Evolutionary conservation across 768 basidiomycete species (phyloP).

Genomic region (Panus rudis): DNA sequence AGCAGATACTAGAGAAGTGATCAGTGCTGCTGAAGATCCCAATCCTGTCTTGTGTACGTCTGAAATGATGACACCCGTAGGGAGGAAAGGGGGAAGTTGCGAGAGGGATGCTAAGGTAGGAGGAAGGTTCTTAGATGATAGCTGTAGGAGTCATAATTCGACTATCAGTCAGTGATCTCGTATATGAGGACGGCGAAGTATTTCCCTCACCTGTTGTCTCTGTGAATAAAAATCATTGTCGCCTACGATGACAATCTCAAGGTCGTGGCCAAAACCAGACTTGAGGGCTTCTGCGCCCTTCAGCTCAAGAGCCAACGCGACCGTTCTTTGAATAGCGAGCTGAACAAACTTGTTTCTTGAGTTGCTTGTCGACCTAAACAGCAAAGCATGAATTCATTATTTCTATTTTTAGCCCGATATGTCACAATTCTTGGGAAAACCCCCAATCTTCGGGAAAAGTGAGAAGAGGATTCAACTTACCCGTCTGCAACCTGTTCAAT

Average conservation of each 20-base stretch:
- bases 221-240: slow-evolving; percentile 99
- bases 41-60: slow-evolving; percentile 98
- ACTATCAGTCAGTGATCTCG: neutral
- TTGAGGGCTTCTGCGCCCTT: slow-evolving; percentile 37
- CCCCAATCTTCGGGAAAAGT: neutral
- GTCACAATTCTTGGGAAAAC: neutral
- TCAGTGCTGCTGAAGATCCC: slow-evolving; percentile 94
- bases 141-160: slow-evolving; percentile 45
- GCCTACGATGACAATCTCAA: slow-evolving; percentile 79
- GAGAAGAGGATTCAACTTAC: slow-evolving; percentile 11
- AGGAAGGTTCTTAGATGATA: slow-evolving; percentile 54
- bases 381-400: neutral
- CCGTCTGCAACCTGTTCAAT: slow-evolving; percentile 23
- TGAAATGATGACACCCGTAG: slow-evolving; percentile 58
- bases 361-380: slow-evolving; percentile 12
- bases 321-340: slow-evolving; percentile 74
- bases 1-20: slow-evolving; percentile 87
- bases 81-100: slow-evolving; percentile 68
- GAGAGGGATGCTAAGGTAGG: slow-evolving; percentile 56
- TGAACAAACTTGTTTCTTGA: slow-evolving; percentile 90
- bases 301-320: slow-evolving; percentile 60
- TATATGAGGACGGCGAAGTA: neutral
- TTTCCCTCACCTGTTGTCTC: slow-evolving; percentile 58
- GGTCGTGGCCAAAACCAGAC: slow-evolving; percentile 39
- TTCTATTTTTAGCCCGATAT: neutral